Base-by-base conservation (phyloP, 441 rosid species). In the Populus hybrid region DNA sequence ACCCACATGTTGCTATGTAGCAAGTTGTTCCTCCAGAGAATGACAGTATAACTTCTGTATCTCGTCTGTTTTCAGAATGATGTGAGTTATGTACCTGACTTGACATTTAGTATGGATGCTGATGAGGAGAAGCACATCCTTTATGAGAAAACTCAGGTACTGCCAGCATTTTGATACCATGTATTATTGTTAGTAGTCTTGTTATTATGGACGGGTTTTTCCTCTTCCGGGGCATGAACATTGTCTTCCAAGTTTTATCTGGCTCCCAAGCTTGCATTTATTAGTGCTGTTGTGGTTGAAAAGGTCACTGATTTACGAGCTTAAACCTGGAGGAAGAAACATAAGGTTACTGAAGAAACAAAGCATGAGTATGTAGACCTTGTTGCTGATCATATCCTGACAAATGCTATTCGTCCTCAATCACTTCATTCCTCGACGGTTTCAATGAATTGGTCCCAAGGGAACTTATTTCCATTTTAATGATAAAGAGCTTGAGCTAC, bases 381-480 rank as follows among this genome's bases (percentile, higher is more conserved):
- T 81, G 98, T 97, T 78, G 98, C 98, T 30, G 94, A 92, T 79
- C 99, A 97, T 86, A 89, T 88, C 57, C 85, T 97, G 88, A 97
- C 99, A 63, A 97, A 91, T 82, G 99, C 98, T 74, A 97, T 97
- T 78, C 96, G 95, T 59, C 98, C 99, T 80, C 99, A 97, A 97
- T 94, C 81, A 94, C 76, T 74, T 87, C 97, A 61, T 97, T 97
- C 90, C 88, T 97, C 0, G 97, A 92, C 65, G 99, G 99, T 72
- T 97, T 94, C 82, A 83, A 75, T 75, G 99, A 97, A 79, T 83
- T 97, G 87, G 88, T 94, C 34, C 90, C 92, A 4, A 83, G 89
- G 70, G 94, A 93, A 53, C 92, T 97, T 24, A 93, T 97, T 76
- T 93, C 98, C 75, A 91, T 94, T 73, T 97, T 73, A 92, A 97